Evolutionary conservation across 1,284 basidiomycete species (phyloP), one percentile per base, ranked within the genome.

Genomic region (Stereum hirsutum): DNA sequence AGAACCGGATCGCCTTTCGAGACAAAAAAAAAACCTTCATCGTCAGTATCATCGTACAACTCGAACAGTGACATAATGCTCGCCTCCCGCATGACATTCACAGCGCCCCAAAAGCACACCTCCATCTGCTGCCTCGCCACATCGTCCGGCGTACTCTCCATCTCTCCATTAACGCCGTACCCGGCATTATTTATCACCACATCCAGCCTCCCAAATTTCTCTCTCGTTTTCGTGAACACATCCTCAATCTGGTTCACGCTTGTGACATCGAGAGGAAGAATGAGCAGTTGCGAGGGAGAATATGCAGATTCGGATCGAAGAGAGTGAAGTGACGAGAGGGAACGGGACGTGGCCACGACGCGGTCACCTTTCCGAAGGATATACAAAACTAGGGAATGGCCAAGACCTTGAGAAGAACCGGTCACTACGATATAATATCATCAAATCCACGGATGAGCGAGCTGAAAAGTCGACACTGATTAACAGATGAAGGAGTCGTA

Each of bases 121-220:
- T 66, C 61, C 15, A 63, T 49, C 23, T 52, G 48, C 27, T 47
- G 52, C 21, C 55, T 49, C 15, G 57, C 58, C 3, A 45, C 53
- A 7, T 60, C 57, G n/a, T 66, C 58, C 5, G 50, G 49, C 41
- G 57, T 54, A 7, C 49, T 54, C 46, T 69, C 64, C 23, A 59
- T 57, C 42, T 60, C 59, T 5, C 57, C 57, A 12, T 51, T 38
- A 2, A 63, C 39, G 2, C 49, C 60, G 34, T 57, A 60, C 6
- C 63, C 62, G 3, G 65, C 63, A 42, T 65, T 66, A 47, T 65
- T 66, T 11, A 64, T 57, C 3, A 69, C 61, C 3, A 69, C 58
- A 47, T 68, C 65, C 20, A 67, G 51, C 2, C 62, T 47, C 11
- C 60, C 60, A 45, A 65, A 67, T 19, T 54, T 49, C 12, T 52